Conservation (phyloP, 2,329 filamentous ascomycete species). For the Clathrospora elynae region DNA sequence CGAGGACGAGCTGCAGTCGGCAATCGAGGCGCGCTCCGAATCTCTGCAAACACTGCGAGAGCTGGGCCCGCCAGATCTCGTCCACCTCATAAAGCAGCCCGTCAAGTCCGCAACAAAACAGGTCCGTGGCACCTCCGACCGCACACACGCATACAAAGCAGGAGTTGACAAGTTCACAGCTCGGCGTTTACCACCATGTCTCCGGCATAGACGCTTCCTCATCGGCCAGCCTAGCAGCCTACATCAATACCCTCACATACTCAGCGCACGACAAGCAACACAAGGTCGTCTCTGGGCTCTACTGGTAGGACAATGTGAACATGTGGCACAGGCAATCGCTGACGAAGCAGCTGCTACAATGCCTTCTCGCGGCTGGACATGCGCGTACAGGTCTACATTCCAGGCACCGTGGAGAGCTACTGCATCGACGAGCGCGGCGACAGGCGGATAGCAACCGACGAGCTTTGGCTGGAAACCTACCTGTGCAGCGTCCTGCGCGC, state of each 20-base stretch:
- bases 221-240: conserved; percentile 93
- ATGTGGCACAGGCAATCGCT: conserved; percentile 19
- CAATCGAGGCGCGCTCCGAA: conserved; percentile 91
- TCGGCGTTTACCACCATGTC: conserved; percentile 96
- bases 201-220: conserved; percentile 97
- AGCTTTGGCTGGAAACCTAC: conserved; percentile 96
- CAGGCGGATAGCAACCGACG: conserved; percentile 89
- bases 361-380: conserved; percentile 97
- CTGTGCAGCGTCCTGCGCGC: conserved; percentile 91
- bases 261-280: conserved; percentile 80
- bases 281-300: conserved; percentile 92
- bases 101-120: conserved; percentile 63
- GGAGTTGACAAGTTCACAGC: conserved; percentile 56
- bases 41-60: conserved; percentile 84
- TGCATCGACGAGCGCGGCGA: conserved; percentile 97
- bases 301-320: conserved; percentile 68
- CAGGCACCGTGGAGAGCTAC: conserved; percentile 94
- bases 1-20: conserved; percentile 89
- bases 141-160: conserved; percentile 6
- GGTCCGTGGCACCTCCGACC: conserved; percentile 47
- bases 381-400: conserved; percentile 97
- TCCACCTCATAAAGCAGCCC: conserved; percentile 85
- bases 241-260: conserved; percentile 97
- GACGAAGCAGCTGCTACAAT: conserved; percentile 81
- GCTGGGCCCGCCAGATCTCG: conserved; percentile 91